Base-by-base conservation (phyloP, 192 early-diverging fungal species). In the Jimgerdemannia lactiflua region DNA sequence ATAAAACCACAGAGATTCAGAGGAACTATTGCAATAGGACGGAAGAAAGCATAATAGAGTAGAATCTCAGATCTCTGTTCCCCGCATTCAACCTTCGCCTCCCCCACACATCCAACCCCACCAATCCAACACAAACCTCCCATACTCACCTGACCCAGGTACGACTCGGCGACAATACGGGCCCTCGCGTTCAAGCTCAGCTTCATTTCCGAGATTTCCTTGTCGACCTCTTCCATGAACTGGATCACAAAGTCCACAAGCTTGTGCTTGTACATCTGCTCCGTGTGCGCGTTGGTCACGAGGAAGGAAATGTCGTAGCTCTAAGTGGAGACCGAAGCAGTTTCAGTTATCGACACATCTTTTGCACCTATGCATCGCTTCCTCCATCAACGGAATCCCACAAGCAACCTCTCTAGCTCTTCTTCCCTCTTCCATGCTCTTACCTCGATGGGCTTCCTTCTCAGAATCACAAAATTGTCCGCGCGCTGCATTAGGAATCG, bases 181-280 rank as follows among this genome's bases (percentile, higher is more conserved):
- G 94, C 96, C 68, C 96, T 87, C 42, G 94, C 90, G 79, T 98
- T 98, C 71, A 99, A 84, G 79, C 92, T 94, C 77, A 99, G 87
- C 85, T 97, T 97, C 95, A 98, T 98, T 81, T 98, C 96, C 78
- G 94, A 96, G 77, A 99, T 99, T 80, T 99, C 97, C 87, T 96
- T 97, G 84, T 99, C 97, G 19, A 99, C 97, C 74, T 97, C 97
- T 80, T 99, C 97, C 97, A 99, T 99, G 79, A 99, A 99, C 86
- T 97, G 93, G 70, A 99, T 92, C 77, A 98, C 95, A 83, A 99
- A 99, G 85, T 99, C 97, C 10, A 99, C 97, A 77, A 99, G 85
- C 84, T 99, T 99, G 89, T 99, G 96, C 89, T 98, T 98, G 83
- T 90, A 96, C 97, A 99, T 98, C 80, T 95, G 94, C 83, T 99